Conservation (phyloP, 306 rosid species). For the Pyrus betulifolia region DNA sequence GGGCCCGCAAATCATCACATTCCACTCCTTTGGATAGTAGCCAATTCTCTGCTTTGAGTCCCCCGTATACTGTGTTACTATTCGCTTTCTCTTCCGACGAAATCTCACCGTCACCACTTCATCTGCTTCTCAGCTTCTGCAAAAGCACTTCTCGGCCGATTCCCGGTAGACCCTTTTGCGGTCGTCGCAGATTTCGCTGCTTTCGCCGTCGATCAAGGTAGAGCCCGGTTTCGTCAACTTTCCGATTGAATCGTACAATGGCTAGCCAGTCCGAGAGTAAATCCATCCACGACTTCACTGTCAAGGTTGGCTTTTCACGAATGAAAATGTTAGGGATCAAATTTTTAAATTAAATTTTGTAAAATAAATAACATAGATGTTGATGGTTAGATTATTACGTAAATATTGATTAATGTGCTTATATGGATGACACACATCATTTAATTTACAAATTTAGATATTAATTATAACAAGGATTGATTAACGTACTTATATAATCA, state of each 20-base stretch:
- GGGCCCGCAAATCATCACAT: neutral
- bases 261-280: constrained; percentile 42
- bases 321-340: neutral
- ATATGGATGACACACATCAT: fast-evolving
- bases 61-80: constrained; percentile 26
- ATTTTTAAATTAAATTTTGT: too few relatives aligned
- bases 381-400: too few relatives aligned
- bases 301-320: constrained; percentile 29
- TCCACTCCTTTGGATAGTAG: neutral
- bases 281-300: constrained; percentile 63
- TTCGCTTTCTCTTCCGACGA: constrained; percentile 25
- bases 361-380: too few relatives aligned
- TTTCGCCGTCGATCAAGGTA: constrained; percentile 2
- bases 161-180: constrained; percentile 2
- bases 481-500: too few relatives aligned
- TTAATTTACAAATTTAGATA: too few relatives aligned
- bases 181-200: neutral
- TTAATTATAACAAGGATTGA: too few relatives aligned
- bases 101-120: constrained; percentile 6
- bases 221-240: constrained; percentile 1
- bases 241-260: constrained; percentile 37
- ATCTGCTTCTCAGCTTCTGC: constrained; percentile 11
- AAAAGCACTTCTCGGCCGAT: neutral
- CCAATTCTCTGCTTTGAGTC: too few relatives aligned
- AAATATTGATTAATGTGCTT: too few relatives aligned